These are phyloP conservation scores for Plasmodium gonderi DNA, from an alignment of 169 alveolate genomes.

Conservation along the genomic window DNA sequence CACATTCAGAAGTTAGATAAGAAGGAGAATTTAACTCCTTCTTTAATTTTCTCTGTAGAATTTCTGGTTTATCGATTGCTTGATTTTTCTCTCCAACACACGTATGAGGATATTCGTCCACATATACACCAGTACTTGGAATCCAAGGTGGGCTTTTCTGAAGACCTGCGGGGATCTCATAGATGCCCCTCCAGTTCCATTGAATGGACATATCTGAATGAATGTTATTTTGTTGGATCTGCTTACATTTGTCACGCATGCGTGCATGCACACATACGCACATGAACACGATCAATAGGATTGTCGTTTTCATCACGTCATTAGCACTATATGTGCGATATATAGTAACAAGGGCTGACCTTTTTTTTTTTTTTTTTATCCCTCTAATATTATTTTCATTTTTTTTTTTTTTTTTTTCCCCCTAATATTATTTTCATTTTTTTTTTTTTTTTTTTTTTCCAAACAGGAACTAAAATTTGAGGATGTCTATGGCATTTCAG, in stretches of 20 bases:
- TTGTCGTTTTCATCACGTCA: neutral
- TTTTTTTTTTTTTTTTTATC: constrained; percentile 74
- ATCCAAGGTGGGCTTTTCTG: constrained; percentile 53
- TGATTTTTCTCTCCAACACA: constrained; percentile 79
- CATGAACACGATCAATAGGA: too few relatives aligned
- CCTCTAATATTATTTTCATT: neutral
- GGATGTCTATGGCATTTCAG: constrained; percentile 65
- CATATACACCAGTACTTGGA: constrained; percentile 85
- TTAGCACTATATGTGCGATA: neutral
- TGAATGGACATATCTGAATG: too few relatives aligned
- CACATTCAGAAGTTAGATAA: constrained; percentile 76
- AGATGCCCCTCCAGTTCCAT: too few relatives aligned
- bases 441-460: neutral
- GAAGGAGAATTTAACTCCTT: constrained; percentile 76
- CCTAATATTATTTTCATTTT: too few relatives aligned
- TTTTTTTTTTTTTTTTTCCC: constrained; percentile 5
- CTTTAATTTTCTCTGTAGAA: constrained; percentile 80
- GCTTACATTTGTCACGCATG: too few relatives aligned
- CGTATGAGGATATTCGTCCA: constrained; percentile 73
- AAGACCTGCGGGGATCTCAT: too few relatives aligned
- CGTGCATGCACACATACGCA: too few relatives aligned
- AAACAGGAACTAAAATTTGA: constrained; percentile 57
- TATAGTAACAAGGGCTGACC: constrained; percentile 25
- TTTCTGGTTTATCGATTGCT: constrained; percentile 71
- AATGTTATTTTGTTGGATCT: too few relatives aligned